Evolutionary conservation across 2,329 filamentous ascomycete species (phyloP).

Genomic region (Beauveria asiatica): DNA sequence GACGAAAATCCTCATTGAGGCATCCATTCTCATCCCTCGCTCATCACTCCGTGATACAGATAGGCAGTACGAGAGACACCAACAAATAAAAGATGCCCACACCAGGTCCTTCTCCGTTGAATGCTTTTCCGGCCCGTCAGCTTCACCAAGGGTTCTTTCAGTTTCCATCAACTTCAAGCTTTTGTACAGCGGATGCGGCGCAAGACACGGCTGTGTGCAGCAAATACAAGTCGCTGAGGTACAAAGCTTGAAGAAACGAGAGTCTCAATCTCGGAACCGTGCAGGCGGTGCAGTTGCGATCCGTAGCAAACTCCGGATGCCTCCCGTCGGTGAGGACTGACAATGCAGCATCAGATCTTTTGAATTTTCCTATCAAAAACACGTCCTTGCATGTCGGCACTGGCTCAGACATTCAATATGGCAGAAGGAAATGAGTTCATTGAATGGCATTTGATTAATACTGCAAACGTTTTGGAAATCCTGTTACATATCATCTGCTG

Average conservation of each 20-base stretch:
- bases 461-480: too few species aligned
- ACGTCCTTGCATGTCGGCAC: not conserved
- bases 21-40: too few species aligned
- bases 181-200: not conserved
- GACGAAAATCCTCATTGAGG: too few species aligned
- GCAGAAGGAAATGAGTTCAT: too few species aligned
- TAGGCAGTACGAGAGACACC: too few species aligned
- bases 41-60: too few species aligned
- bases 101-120: not conserved
- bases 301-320: not conserved
- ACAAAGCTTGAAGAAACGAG: not conserved
- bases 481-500: too few species aligned
- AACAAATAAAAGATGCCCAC: too few species aligned
- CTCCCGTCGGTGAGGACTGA: not conserved
- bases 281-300: not conserved
- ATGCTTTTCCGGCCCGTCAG: not conserved
- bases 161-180: not conserved
- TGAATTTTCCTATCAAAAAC: not conserved
- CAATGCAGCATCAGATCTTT: not conserved
- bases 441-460: too few species aligned
- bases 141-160: not conserved
- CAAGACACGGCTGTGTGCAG: not conserved
- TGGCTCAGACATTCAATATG: too few species aligned
- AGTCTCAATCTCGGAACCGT: not conserved
- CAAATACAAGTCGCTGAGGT: not conserved